Percentiles rank a stretch among this genome's conserved stretches.
These are phyloP conservation scores for Hordeum pubiflorum DNA, from an alignment of 202 grass and related monocot genomes.

Conservation along the genomic window DNA sequence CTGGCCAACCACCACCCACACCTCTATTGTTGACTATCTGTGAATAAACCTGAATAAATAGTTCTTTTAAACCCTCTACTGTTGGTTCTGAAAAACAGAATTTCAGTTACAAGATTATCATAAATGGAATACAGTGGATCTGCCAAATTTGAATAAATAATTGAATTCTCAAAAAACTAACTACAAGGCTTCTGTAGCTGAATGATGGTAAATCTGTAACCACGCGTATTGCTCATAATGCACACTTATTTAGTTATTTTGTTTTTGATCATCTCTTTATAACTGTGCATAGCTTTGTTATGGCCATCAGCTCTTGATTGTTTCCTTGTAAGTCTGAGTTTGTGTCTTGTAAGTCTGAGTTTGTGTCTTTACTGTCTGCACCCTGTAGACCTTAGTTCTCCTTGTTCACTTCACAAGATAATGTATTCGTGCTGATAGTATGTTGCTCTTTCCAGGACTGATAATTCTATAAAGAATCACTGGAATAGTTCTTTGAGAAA, in stretches of 20 bases:
- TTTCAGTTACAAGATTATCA: not conserved
- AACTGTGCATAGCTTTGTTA: not conserved
- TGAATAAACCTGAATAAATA: too few relatives aligned
- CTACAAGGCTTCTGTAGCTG: not conserved
- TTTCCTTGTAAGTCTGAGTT: not conserved
- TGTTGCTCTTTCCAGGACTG: slow-evolving; percentile 63
- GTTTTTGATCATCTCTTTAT: not conserved
- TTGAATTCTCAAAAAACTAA: not conserved
- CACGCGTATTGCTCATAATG: not conserved
- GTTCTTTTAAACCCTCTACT: not conserved
- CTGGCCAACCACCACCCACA: not conserved
- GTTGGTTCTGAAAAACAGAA: not conserved
- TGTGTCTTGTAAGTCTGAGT: not conserved
- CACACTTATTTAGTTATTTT: not conserved
- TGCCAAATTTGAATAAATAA: slow-evolving; percentile 18
- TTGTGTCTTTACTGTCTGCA: not conserved
- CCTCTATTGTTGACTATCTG: not conserved
- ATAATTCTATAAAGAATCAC: slow-evolving; percentile 99
- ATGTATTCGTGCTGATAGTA: not conserved
- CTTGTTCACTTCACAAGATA: slow-evolving; percentile 4
- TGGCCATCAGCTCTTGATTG: not conserved
- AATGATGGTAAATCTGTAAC: slow-evolving; percentile 1
- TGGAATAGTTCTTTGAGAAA: slow-evolving; percentile 99
- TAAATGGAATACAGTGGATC: not conserved
- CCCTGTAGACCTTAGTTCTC: not conserved